Base-by-base conservation (phyloP, 257 asterid genomes). In the Gardenia jasminoides region DNA sequence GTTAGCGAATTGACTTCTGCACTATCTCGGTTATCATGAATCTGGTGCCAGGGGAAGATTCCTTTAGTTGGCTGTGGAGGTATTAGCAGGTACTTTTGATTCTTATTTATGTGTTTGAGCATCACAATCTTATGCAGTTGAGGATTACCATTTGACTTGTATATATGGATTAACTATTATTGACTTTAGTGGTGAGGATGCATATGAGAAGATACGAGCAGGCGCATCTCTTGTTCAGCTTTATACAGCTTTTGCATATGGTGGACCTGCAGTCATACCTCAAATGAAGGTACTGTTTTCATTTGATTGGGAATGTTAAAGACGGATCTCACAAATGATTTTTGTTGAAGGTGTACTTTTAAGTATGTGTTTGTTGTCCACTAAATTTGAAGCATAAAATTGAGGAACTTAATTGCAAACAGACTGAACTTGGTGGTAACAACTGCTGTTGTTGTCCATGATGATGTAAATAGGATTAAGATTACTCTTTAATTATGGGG, bases 251-350 rank as follows among this genome's bases (percentile, higher is more conserved):
- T 91, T 96, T 85, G 98, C 98, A 11, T 95, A 93, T 50, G 98
- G 99, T 1, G 99, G 99, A 2, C 99, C 97, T 43, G 98, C 99
- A 41, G 97, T 96, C 77, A 91, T 96, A 78, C 99, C 99, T 76
- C 78, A 80, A 82, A 90, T 96, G 10, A 96, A 96, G 99, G 98
- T 93, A 89, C 67, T 58, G 56, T 70, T 72, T n/a, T 73, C 24
- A 20, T 54, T 58, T 20, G 70, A 39, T 72, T 9, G 12, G 56
- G 58, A 33, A 58, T 39, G 47, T 72, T 31, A 12, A 61, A 61
- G 28, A 1, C 36, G 28, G 46, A 11, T 50, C 31, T 26, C 19
- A 31, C 10, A 31, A 33, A 56, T 19, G 12, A 9, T 44, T 71
- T 43, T 26, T 16, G 22, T 65, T 65, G 30, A 12, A 30, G 41